phyloP scores from a whole-genome alignment of 768 basidiomycete genomes.

The Calocybe indica region DNA sequence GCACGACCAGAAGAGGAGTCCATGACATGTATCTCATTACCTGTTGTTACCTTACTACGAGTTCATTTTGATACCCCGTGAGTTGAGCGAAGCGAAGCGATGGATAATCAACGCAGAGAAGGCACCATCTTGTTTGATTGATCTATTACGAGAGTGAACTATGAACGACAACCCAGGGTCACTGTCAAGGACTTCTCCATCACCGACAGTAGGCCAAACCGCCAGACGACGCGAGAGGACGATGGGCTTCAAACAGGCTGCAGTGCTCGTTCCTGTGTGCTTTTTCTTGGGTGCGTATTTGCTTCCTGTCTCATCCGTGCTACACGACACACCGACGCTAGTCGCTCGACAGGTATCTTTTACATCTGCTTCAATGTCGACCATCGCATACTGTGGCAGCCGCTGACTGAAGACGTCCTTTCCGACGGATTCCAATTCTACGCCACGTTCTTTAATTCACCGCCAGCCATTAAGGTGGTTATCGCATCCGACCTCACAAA shows the following conservation, averaged over 20 bases:
- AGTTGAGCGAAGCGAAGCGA: too few species aligned
- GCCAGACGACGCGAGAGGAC: slow-evolving; percentile 4
- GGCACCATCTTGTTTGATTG: too few species aligned
- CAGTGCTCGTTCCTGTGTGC: slow-evolving; percentile 80
- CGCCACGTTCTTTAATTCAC: slow-evolving; percentile 87
- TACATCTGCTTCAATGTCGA: slow-evolving; percentile 87
- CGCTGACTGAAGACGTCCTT: slow-evolving; percentile 56
- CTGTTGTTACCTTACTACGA: too few species aligned
- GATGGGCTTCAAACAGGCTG: slow-evolving; percentile 89
- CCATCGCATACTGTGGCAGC: slow-evolving; percentile 73
- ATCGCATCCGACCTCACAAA: not conserved
- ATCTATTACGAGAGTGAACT: not conserved
- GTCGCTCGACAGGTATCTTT: slow-evolving; percentile 50
- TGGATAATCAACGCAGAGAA: too few species aligned
- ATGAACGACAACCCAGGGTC: too few species aligned
- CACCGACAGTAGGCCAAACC: slow-evolving; percentile 3
- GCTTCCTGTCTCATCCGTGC: slow-evolving; percentile 8
- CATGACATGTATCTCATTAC: not conserved
- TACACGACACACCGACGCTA: slow-evolving; percentile 1
- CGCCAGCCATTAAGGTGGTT: slow-evolving; percentile 85
- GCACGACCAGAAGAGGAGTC: slow-evolving; percentile 7
- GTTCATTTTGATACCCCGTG: too few species aligned
- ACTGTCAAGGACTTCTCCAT: not conserved
- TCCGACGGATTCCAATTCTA: slow-evolving; percentile 87
- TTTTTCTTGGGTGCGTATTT: slow-evolving; percentile 76